Evolutionary conservation across 257 asterid species (phyloP).

Genomic region (Scutellaria baicalensis): DNA sequence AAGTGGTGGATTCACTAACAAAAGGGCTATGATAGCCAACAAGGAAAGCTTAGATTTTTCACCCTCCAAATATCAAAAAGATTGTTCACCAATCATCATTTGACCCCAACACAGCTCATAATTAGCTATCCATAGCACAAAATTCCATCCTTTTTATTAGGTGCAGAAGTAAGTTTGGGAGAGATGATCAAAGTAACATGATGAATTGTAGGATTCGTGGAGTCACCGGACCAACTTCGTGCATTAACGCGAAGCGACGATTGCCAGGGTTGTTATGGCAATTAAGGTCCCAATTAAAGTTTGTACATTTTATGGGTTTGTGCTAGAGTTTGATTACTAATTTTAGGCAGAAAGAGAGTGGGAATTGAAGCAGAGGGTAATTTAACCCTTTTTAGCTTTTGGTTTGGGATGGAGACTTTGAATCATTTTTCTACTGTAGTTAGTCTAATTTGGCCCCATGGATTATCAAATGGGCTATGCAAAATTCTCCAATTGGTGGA

Average conservation of each 20-base stretch:
- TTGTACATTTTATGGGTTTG: constrained; percentile 52
- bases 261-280: constrained; percentile 34
- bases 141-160: constrained; percentile 28
- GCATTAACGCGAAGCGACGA: not conserved
- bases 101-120: constrained; percentile 38
- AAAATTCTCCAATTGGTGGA: constrained; percentile 49
- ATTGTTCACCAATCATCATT: constrained; percentile 63
- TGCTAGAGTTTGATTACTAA: constrained; percentile 45
- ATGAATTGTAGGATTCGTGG: not conserved
- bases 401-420: constrained; percentile 42
- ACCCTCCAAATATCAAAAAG: constrained; percentile 54
- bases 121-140: constrained; percentile 2
- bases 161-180: not conserved
- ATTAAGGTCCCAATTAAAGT: constrained; percentile 26
- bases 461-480: constrained; percentile 33
- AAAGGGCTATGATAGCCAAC: constrained; percentile 23
- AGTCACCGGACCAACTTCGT: not conserved
- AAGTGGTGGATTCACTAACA: constrained; percentile 41
- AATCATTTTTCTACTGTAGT: constrained; percentile 20
- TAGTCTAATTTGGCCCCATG: constrained; percentile 34
- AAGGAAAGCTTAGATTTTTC: constrained; percentile 33
- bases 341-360: constrained; percentile 33
- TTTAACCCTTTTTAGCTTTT: constrained; percentile 37
- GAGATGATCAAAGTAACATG: not conserved
- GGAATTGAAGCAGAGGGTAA: constrained; percentile 17